Percentiles rank a stretch among this genome's conserved stretches.
Conservation (phyloP, 2,329 filamentous ascomycete genomes). For the Aspergillus carbonarius region DNA sequence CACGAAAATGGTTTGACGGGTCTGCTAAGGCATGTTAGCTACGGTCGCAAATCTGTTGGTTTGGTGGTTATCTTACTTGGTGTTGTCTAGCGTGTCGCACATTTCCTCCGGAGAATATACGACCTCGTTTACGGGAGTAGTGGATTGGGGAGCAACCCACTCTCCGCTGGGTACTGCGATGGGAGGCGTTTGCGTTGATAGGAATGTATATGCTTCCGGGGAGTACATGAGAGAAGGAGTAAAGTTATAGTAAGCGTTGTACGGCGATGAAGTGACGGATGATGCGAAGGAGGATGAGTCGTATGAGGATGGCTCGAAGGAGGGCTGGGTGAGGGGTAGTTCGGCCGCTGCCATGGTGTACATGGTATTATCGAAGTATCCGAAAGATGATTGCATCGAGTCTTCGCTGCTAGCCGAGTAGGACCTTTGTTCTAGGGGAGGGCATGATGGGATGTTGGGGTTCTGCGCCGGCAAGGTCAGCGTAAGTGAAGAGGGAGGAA, state of each 20-base stretch:
- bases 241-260: conserved; percentile 14
- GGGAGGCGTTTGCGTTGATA: conserved; percentile 11
- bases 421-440: conserved; percentile 23
- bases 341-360: conserved; percentile 14
- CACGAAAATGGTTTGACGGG: conserved; percentile 33
- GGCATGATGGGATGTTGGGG: conserved; percentile 15
- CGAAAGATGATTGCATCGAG: conserved; percentile 18
- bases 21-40: conserved; percentile 17
- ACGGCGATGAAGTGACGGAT: conserved; percentile 6
- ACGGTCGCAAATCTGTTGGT: background rate
- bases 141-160: conserved; percentile 12
- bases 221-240: conserved; percentile 15
- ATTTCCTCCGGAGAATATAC: conserved; percentile 13
- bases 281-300: conserved; percentile 8
- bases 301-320: conserved; percentile 13
- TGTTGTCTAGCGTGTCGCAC: conserved; percentile 19
- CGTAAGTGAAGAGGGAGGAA: background rate
- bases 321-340: conserved; percentile 8
- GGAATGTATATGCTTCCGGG: conserved; percentile 12
- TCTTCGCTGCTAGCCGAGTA: conserved; percentile 23
- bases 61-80: conserved; percentile 26
- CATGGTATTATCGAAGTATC: conserved; percentile 14
- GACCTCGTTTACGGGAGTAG: conserved; percentile 6
- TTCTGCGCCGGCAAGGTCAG: conserved; percentile 9
- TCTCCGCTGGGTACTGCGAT: conserved; percentile 7